Conservation (phyloP, 2,329 filamentous ascomycete genomes). For the Aspergillus carbonarius region DNA sequence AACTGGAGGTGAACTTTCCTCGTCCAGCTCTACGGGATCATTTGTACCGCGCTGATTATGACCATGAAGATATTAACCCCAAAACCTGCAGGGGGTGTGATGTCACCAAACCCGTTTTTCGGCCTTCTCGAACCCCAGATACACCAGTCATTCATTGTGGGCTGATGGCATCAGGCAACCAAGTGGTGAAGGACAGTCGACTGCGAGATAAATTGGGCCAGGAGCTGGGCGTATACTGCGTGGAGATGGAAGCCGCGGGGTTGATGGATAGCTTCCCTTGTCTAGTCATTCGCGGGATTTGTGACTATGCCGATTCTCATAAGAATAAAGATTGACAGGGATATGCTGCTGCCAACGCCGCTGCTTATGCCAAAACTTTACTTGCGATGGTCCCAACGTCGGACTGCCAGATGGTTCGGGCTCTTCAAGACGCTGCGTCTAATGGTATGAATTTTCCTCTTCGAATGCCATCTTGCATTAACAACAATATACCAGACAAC, state of each 20-base stretch:
- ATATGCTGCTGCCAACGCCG: constrained; percentile 8
- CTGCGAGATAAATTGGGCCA: neutral
- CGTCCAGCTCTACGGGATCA: too few relatives aligned
- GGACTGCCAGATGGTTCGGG: too few relatives aligned
- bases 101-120: too few relatives aligned
- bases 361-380: constrained; percentile 5
- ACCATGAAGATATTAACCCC: too few relatives aligned
- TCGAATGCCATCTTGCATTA: neutral
- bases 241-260: constrained; percentile 14
- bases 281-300: constrained; percentile 19
- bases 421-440: too few relatives aligned
- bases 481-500: neutral
- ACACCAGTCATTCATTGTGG: neutral
- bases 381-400: too few relatives aligned
- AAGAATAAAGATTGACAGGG: neutral
- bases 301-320: constrained; percentile 19
- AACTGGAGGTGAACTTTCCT: too few relatives aligned
- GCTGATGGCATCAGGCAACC: neutral
- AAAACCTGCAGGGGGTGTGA: too few relatives aligned
- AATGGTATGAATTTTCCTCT: too few relatives aligned
- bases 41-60: too few relatives aligned
- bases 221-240: neutral
- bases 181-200: neutral
- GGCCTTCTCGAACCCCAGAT: too few relatives aligned
- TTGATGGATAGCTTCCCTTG: constrained; percentile 13